Percentiles rank a stretch among this genome's conserved stretches.
Evolutionary conservation across 306 rosid genomes (phyloP).

Genomic region (Gastrolobium villosum): DNA sequence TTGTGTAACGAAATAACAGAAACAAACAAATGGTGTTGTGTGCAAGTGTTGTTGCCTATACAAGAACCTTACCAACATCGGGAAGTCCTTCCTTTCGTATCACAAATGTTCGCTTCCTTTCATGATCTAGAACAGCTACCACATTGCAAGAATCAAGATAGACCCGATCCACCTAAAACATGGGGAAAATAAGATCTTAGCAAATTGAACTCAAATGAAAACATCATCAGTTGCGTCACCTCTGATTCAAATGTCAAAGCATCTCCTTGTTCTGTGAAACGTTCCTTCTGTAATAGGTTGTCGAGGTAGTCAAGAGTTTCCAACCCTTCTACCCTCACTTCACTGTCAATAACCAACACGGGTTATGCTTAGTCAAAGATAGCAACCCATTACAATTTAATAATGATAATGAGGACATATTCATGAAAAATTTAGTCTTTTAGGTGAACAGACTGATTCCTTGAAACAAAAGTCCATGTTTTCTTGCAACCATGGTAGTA

Average conservation of each 20-base stretch:
- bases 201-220: neutral
- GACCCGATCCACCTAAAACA: constrained; percentile 82
- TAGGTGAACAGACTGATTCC: neutral
- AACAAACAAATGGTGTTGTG: neutral
- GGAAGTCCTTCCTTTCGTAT: constrained; percentile 84
- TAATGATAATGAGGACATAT: neutral
- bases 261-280: constrained; percentile 94
- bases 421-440: neutral
- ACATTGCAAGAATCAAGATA: constrained; percentile 64
- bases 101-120: constrained; percentile 75
- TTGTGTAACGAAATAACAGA: constrained; percentile 6
- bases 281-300: constrained; percentile 72
- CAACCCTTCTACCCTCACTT: constrained; percentile 94
- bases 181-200: neutral
- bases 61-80: constrained; percentile 69
- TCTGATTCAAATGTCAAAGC: constrained; percentile 94
- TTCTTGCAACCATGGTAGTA: constrained; percentile 2
- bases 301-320: constrained; percentile 91
- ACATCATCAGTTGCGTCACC: constrained; percentile 54
- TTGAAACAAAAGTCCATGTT: neutral
- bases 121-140: constrained; percentile 86
- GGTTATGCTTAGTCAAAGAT: constrained; percentile 37
- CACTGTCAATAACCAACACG: constrained; percentile 62
- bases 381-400: neutral
- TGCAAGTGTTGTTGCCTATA: neutral